Evolutionary conservation across 2,329 filamentous ascomycete genomes (phyloP), one percentile per base, ranked within the genome.

Genomic region (Simplicillium sp.): DNA sequence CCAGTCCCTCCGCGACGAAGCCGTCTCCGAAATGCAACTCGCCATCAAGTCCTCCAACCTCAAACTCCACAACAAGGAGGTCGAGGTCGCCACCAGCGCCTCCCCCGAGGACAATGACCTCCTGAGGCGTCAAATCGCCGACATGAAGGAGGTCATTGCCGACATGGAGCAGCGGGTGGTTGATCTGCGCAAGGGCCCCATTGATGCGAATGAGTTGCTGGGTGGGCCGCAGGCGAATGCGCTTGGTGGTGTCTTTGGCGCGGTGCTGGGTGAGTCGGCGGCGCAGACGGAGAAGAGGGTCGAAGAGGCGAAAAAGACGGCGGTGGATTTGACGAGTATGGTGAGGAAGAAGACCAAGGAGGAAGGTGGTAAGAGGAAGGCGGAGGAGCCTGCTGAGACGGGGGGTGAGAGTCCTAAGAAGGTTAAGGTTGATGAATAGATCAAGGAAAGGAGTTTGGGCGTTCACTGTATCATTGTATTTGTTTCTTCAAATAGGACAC

Each of bases 91-190:
- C 1, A 75, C 75, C 20, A 68, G 75, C 45, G 75, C 78, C 40
- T 74, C 75, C 41, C 76, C 77, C 25, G 80, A 83, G 53, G 80
- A 85, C 44, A 81, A 80, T 48, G 80, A 84, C 38, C 54, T 76
- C 46, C 73, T 73, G 34, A 68, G 77, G 50, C 69, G 68, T 46
- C 70, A 75, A 44, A 83, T 92, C 45, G 62, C 68, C 40, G 84
- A 92, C 46, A 82, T 86, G 48, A 85, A 84, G 62, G 82, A 88
- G 45, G 78, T 92, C 49, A 73, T 90, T 37, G 72, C 73, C 40
- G 86, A 92, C 49, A 86, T 92, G 77, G 80, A 87, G 63, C 75
- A 82, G 56, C 71, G 84, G 49, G 78, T 84, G 65, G 64, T 73
- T 34, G 86, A 92, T 42, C 71, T 90, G 29, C 75, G 75, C 40